phyloP scores from a whole-genome alignment of 2,329 filamentous ascomycete genomes.

The Beauveria sp. region DNA sequence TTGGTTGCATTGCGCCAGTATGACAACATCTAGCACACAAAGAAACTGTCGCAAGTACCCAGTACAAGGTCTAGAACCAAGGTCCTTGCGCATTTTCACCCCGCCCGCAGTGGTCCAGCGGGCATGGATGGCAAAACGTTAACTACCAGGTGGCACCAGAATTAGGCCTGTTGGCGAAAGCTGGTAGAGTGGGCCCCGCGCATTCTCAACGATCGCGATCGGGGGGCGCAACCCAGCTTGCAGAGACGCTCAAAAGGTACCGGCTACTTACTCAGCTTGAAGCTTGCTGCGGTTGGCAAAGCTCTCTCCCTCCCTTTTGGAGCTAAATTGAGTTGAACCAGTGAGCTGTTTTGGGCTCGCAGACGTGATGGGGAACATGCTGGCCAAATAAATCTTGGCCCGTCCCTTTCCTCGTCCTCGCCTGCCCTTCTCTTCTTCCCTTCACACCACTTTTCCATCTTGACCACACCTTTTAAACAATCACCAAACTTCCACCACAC shows the following conservation, averaged over 20 bases:
- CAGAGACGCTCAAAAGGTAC: not conserved
- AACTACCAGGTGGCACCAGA: not conserved
- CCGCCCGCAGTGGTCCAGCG: not conserved
- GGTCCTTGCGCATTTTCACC: too few species aligned
- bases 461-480: not conserved
- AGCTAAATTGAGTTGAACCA: not conserved
- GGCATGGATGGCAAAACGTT: too few species aligned
- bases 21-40: not conserved
- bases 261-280: not conserved
- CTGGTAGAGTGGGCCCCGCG: not conserved
- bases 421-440: conserved; percentile 4
- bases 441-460: conserved; percentile 11
- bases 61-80: conserved; percentile 7
- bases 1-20: conserved; percentile 4
- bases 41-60: not conserved
- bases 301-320: not conserved
- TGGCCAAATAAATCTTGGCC: conserved; percentile 2
- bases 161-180: not conserved
- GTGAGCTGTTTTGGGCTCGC: not conserved
- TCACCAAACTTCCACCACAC: not conserved
- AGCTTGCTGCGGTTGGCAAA: not conserved
- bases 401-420: not conserved
- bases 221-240: not conserved
- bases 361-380: not conserved
- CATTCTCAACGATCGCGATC: conserved; percentile 6